Conservation (phyloP, 768 basidiomycete genomes). For the Pisolithus microcarpus region DNA sequence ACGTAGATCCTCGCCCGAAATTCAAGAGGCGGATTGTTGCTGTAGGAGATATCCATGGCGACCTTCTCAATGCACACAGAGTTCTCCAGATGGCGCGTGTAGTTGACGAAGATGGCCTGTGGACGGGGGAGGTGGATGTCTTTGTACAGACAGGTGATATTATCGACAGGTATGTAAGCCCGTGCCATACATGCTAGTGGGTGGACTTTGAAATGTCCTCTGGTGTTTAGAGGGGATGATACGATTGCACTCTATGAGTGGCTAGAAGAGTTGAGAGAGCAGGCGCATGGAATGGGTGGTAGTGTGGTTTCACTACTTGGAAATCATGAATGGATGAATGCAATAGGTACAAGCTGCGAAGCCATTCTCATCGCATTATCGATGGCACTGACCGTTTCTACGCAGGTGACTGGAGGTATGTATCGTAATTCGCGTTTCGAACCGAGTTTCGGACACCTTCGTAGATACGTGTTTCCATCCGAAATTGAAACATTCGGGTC, state of each 20-base stretch:
- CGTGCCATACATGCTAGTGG: background rate
- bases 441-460: constrained; percentile 5
- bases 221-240: constrained; percentile 69
- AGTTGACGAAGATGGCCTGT: constrained; percentile 62
- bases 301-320: constrained; percentile 74
- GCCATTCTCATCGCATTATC: constrained; percentile 1
- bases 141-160: constrained; percentile 97
- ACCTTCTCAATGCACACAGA: constrained; percentile 67
- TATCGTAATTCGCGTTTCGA: background rate
- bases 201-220: constrained; percentile 6
- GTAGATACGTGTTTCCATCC: constrained; percentile 74
- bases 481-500: constrained; percentile 82
- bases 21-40: constrained; percentile 61
- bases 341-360: constrained; percentile 45
- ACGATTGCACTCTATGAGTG: constrained; percentile 78
- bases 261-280: constrained; percentile 76
- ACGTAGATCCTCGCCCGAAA: constrained; percentile 22
- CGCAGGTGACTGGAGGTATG: constrained; percentile 79
- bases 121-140: constrained; percentile 77
- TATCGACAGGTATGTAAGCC: constrained; percentile 65
- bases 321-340: constrained; percentile 97
- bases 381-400: constrained; percentile 7
- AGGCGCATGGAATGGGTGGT: constrained; percentile 66
- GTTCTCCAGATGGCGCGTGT: constrained; percentile 80
- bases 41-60: constrained; percentile 90